A percentile compares a stretch with the other conserved stretches of the same genome.
Evolutionary conservation across 768 basidiomycete species (phyloP).

Genomic region (Dictyophora rubrovolvata): DNA sequence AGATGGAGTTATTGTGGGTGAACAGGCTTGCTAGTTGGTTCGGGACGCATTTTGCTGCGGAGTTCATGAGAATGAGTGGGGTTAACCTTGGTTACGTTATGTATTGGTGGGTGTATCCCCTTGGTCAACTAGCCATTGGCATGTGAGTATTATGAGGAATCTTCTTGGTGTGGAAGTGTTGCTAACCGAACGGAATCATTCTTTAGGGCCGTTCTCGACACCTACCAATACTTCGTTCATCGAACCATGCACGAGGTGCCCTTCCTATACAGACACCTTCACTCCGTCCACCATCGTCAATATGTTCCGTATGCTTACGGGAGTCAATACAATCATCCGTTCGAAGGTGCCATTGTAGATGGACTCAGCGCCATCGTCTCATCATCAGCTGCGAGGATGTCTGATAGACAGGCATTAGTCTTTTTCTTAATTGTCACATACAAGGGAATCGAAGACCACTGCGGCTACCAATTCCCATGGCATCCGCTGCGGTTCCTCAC

Average conservation of each 20-base stretch:
- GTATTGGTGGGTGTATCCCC: constrained; percentile 5
- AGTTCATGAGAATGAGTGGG: background rate
- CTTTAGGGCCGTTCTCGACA: constrained; percentile 3
- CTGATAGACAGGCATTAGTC: background rate
- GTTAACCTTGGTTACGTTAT: background rate
- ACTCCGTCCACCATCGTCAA: constrained; percentile 5
- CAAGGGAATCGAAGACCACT: constrained; percentile 7
- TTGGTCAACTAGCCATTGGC: background rate
- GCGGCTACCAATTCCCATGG: constrained; percentile 8
- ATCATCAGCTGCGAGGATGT: background rate
- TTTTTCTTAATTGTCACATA: constrained; percentile 3
- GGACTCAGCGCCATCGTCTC: background rate
- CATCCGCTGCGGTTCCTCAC: constrained; percentile 6
- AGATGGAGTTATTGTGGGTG: background rate
- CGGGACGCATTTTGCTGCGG: background rate
- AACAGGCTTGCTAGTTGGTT: constrained; percentile 12
- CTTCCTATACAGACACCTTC: constrained; percentile 6
- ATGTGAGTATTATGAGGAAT: background rate
- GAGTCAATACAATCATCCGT: constrained; percentile 6
- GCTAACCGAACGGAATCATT: background rate
- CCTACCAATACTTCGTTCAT: constrained; percentile 8
- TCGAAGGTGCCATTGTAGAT: constrained; percentile 8
- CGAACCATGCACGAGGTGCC: constrained; percentile 2
- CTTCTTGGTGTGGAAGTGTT: background rate
- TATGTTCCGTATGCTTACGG: constrained; percentile 6